Evolutionary conservation across 2,329 filamentous ascomycete genomes (phyloP), one percentile per base, ranked within the genome.

Genomic region (Fusarium coicis): DNA sequence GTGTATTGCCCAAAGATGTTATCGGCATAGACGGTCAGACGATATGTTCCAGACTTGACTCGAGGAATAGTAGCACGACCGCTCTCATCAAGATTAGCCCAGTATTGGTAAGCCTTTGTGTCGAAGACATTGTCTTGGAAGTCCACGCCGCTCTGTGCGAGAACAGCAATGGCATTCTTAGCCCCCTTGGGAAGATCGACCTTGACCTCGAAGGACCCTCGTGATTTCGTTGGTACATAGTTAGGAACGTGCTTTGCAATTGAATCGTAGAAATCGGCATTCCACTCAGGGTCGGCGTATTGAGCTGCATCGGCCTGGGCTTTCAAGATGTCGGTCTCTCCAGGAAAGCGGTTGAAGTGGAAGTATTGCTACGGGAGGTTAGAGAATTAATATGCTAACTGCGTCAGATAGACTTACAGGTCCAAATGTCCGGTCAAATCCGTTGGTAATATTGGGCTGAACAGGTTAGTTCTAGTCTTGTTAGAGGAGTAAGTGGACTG

Each of bases 401-500:
- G 11, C 30, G 34, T 30, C 9, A 14, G 36, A 11, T 15, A 16
- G 11, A 71, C 76, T 63, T 56, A 77, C 77, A 70, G 90, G 90
- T 4, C 90, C 90, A 75, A 91, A 91, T 0, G 90, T 92, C 5
- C 90, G 85, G 74, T 92, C 90, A 70, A 91, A 91, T 1, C 90
- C 90, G 68, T 89, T 79, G 2, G 88, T 90, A 73, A 92, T 91
- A 73, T 91, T 91, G 10, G 90, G 89, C 76, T 78, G 15, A 9
- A 8, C 4, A 14, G 19, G 21, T 77, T 44, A 77, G 68, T 23
- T 46, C 7, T 23, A 16, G 10, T 46, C 39, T 43, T 26, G 2
- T 2, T 7, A 16, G 1, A 28, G 5, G 2, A 34, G 10, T 5
- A 2, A 4, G 5, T 15, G 12, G 7, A 54, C 75, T 42, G 36